Evolutionary conservation across 805 yeast genomes (phyloP).

Genomic region (Wickerhamomyces xylosicus): DNA sequence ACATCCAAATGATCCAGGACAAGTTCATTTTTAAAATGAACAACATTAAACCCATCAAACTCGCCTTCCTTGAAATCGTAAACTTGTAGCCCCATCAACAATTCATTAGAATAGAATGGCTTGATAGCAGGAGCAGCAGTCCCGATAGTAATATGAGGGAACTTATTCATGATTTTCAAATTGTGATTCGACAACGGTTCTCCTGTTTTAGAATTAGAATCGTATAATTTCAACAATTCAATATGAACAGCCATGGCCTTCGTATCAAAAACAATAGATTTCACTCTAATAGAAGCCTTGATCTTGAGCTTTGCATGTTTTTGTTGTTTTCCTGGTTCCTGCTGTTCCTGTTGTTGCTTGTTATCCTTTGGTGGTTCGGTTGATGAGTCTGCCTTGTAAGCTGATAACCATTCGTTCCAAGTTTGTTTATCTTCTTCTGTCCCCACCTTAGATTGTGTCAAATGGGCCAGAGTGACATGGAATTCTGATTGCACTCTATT

Average conservation of each 20-base stretch:
- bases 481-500: slow-evolving; percentile 40
- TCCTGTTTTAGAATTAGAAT: slow-evolving; percentile 1
- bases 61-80: slow-evolving; percentile 6
- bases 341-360: too few species aligned
- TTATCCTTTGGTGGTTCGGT: slow-evolving; percentile 5
- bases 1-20: neutral
- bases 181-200: slow-evolving; percentile 6
- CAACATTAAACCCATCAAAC: slow-evolving; percentile 3
- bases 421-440: slow-evolving; percentile 14
- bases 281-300: slow-evolving; percentile 30
- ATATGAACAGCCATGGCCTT: slow-evolving; percentile 47
- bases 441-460: slow-evolving; percentile 21
- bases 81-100: slow-evolving; percentile 18
- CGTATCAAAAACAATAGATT: slow-evolving; percentile 37
- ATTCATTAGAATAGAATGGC: slow-evolving; percentile 43
- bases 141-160: slow-evolving; percentile 71
- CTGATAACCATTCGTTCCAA: slow-evolving; percentile 19
- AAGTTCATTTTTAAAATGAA: slow-evolving; percentile 6
- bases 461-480: slow-evolving; percentile 62
- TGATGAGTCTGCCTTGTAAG: neutral
- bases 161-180: slow-evolving; percentile 28
- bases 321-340: neutral
- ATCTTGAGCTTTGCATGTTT: neutral
- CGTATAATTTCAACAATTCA: slow-evolving; percentile 12
- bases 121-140: slow-evolving; percentile 31